phyloP scores from a whole-genome alignment of 164 flowering plant genomes.

The Protea cynaroides region DNA sequence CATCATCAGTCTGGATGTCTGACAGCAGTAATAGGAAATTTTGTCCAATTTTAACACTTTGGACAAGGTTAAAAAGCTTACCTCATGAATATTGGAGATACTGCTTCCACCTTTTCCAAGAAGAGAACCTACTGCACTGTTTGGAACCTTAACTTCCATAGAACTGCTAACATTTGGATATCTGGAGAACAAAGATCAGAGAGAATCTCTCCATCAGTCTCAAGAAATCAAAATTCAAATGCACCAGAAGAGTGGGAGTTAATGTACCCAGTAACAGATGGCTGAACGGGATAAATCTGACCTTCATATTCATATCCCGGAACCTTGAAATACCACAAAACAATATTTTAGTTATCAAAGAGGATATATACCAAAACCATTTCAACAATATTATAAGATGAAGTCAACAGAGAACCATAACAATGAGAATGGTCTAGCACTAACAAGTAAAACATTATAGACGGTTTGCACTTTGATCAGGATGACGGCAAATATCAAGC shows the following conservation, averaged over 20 bases:
- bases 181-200: slow-evolving; percentile 20
- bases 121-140: slow-evolving; percentile 22
- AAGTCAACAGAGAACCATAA: too few species aligned
- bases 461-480: too few species aligned
- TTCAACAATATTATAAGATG: neutral
- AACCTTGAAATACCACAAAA: slow-evolving; percentile 25
- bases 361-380: neutral
- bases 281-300: slow-evolving; percentile 37
- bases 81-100: slow-evolving; percentile 27
- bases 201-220: neutral
- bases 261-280: slow-evolving; percentile 40
- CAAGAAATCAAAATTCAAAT: too few species aligned
- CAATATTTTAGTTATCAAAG: slow-evolving; percentile 9
- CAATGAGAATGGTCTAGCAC: too few species aligned
- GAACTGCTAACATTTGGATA: slow-evolving; percentile 28
- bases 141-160: slow-evolving; percentile 32
- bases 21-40: too few species aligned
- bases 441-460: too few species aligned
- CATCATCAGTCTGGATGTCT: too few species aligned
- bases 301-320: slow-evolving; percentile 28
- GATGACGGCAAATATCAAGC: too few species aligned
- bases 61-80: neutral
- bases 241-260: neutral
- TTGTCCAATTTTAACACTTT: neutral
- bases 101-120: slow-evolving; percentile 38